Conservation (phyloP, 1,284 basidiomycete species). For the Leccinum discolor region DNA sequence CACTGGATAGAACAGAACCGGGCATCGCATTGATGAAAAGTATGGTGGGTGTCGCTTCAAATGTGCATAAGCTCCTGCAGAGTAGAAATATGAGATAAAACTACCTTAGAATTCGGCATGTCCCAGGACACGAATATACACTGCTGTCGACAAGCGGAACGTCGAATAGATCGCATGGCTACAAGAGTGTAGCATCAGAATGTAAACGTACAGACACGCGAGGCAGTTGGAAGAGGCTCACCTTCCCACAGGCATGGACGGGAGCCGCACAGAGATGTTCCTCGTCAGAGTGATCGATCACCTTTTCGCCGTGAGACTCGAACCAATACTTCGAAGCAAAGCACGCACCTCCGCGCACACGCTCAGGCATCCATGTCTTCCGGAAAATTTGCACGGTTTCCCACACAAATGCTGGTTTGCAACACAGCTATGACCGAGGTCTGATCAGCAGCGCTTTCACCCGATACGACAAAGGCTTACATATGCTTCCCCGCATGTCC, state of each 20-base stretch:
- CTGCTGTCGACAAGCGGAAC: constrained; percentile 33
- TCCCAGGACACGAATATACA: constrained; percentile 41
- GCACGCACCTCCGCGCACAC: constrained; percentile 49
- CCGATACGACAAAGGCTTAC: constrained; percentile 29
- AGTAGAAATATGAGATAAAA: too few species aligned
- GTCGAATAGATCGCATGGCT: constrained; percentile 49
- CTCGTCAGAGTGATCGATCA: constrained; percentile 43
- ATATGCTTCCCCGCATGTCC: constrained; percentile 58
- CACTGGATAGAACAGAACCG: constrained; percentile 55
- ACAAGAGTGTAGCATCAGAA: neutral
- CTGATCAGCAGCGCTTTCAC: neutral
- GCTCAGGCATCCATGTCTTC: constrained; percentile 46
- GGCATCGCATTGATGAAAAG: constrained; percentile 46
- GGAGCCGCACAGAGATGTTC: constrained; percentile 51
- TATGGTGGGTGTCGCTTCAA: constrained; percentile 33
- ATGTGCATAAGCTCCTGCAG: neutral
- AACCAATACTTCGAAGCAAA: neutral
- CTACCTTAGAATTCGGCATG: constrained; percentile 47
- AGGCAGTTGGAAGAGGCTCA: constrained; percentile 17
- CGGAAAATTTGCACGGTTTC: constrained; percentile 41
- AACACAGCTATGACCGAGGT: constrained; percentile 40
- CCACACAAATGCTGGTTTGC: constrained; percentile 54
- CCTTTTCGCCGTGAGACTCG: constrained; percentile 28
- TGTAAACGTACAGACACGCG: neutral
- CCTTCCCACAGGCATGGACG: constrained; percentile 57